A percentile compares a stretch with the other conserved stretches of the same genome.
Conservation (phyloP, 192 early-diverging fungal genomes). For the Backusella morwellensis region DNA sequence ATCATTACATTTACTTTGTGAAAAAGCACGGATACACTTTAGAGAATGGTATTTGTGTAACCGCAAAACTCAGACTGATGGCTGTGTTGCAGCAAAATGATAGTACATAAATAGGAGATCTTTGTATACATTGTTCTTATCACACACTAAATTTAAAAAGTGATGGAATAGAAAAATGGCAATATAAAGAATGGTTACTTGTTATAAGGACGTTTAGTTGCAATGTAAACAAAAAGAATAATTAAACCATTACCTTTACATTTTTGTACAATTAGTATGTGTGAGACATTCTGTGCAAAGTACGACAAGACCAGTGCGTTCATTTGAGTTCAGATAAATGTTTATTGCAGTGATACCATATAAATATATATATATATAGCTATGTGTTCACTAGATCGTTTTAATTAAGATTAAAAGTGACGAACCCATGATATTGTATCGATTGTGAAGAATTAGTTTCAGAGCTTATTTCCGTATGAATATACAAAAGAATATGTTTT, state of each 20-base stretch:
- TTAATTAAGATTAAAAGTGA: neutral
- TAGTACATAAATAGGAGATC: neutral
- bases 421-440: neutral
- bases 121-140: neutral
- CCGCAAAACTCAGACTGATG: neutral
- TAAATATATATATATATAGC: neutral
- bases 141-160: neutral
- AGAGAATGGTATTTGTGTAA: neutral
- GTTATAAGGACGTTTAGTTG: neutral
- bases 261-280: neutral
- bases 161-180: neutral
- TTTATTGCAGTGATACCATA: neutral
- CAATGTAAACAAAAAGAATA: neutral
- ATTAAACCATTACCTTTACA: neutral
- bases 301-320: neutral
- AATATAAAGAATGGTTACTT: neutral
- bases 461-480: neutral
- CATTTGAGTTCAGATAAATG: neutral
- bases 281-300: neutral
- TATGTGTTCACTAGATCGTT: neutral
- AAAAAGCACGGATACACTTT: neutral
- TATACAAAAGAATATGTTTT: neutral
- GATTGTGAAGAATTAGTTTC: neutral
- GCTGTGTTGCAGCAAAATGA: neutral
- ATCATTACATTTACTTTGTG: neutral